Base-by-base conservation (phyloP, 2,329 filamentous ascomycete species). In the Exophiala dermatitidis region DNA sequence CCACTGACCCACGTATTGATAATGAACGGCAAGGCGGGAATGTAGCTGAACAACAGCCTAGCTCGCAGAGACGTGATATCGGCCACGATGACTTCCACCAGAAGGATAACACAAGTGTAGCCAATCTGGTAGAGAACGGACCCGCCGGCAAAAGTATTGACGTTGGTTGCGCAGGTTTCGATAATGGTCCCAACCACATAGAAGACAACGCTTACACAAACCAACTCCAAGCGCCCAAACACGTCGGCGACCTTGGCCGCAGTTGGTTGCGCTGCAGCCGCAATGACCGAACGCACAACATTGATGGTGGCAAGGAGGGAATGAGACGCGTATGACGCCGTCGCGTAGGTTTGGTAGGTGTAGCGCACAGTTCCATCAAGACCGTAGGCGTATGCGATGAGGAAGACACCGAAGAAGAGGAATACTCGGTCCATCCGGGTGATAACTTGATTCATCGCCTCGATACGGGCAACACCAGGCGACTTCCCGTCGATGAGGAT, bases 1-100 rank as follows among this genome's bases (percentile, higher is more conserved):
- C 81, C 82, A 56, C 78, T 79, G 9, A 84, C 73, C 81, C 81
- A 85, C 0, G 81, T 81, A 62, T 84, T 84, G 65, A 81, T 71
- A 42, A 83, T 63, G 61, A 81, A 83, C 0, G 81, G 81, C 2
- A 76, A 64, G 0, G 78, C 77, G 0, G 80, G 80, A n/a, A 85
- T 69, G 62, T 83, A 85, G 45, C 78, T 82, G 71, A 84, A 85
- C 60, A 85, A 71, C 5, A 85, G 71, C 63, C 83, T 80, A 7
- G 79, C 74, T 9, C 81, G 77, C 4, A 80, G 77, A 1, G 82
- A 84, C 1, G 82, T 83, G 29, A 82, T 74, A 60, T 86, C 83
- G 42, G 76, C 82, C 43, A 85, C 71, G 54, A 86, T 75, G 61
- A 85, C 79, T 66, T 85, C 81, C 26, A 84, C 73, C 1, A 85